phyloP scores from a whole-genome alignment of 2,329 filamentous ascomycete genomes.

The Paecilomyces sp. region DNA sequence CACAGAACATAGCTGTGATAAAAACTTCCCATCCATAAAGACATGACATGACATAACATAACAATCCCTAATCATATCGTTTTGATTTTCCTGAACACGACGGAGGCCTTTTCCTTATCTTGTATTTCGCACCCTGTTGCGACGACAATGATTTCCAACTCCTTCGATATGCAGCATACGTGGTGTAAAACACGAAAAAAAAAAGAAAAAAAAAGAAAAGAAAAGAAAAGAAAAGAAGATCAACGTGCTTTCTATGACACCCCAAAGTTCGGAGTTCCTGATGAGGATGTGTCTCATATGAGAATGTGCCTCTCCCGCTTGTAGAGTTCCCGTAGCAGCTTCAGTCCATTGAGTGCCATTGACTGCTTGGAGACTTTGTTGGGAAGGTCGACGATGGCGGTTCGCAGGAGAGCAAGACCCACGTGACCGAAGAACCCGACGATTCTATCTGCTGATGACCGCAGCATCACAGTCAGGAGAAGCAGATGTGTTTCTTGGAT shows the following conservation, averaged over 20 bases:
- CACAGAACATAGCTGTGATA: too few relatives aligned
- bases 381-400: constrained; percentile 70
- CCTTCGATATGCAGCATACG: neutral
- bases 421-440: constrained; percentile 73
- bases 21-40: neutral
- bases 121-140: neutral
- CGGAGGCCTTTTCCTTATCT: neutral
- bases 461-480: constrained; percentile 64
- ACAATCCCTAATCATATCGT: neutral
- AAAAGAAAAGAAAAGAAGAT: neutral
- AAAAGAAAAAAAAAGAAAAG: neutral
- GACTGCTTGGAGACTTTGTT: constrained; percentile 23
- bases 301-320: constrained; percentile 29
- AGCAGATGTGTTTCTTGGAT: constrained; percentile 67
- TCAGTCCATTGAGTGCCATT: constrained; percentile 32
- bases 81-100: neutral
- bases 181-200: neutral
- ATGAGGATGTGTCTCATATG: constrained; percentile 28
- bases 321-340: constrained; percentile 31
- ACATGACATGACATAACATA: neutral
- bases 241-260: neutral
- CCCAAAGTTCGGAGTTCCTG: constrained; percentile 9
- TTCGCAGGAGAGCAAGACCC: constrained; percentile 62
- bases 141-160: neutral
- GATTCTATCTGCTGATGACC: constrained; percentile 67